A percentile compares a stretch with the other conserved stretches of the same genome.
Conservation (phyloP, 129 eudicot species). For the Centrapalus pauciflorus region DNA sequence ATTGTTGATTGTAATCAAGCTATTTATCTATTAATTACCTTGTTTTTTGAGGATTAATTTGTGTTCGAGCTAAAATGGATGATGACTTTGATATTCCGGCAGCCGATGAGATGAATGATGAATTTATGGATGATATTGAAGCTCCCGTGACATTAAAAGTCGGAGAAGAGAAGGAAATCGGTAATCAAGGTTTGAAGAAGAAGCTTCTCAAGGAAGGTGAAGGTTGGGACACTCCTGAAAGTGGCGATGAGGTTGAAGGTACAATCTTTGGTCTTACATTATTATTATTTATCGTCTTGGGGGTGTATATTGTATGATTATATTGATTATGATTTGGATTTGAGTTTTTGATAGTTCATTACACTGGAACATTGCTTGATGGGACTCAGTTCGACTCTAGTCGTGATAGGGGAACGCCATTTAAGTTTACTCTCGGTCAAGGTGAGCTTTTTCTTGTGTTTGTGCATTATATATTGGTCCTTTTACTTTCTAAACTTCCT, state of each 20-base stretch:
- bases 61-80: conserved; percentile 42
- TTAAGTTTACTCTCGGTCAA: conserved; percentile 91
- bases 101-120: conserved; percentile 56
- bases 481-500: not conserved
- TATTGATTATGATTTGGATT: not conserved
- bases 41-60: not conserved
- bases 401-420: conserved; percentile 82
- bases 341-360: conserved; percentile 57
- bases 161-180: conserved; percentile 96
- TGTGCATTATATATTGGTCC: not conserved
- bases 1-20: not conserved
- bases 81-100: conserved; percentile 79
- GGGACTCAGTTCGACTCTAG: conserved; percentile 95
- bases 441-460: conserved; percentile 27
- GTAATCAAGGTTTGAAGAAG: conserved; percentile 74
- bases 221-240: conserved; percentile 85
- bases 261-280: not conserved
- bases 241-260: conserved; percentile 96
- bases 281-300: not conserved
- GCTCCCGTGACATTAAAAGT: conserved; percentile 49
- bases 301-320: not conserved
- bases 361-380: conserved; percentile 89
- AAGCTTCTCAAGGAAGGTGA: conserved; percentile 86
- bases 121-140: conserved; percentile 50
- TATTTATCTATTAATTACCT: not conserved